Evolutionary conservation across 179 eudicot species (phyloP).

Genomic region (Beta macrorhiza): DNA sequence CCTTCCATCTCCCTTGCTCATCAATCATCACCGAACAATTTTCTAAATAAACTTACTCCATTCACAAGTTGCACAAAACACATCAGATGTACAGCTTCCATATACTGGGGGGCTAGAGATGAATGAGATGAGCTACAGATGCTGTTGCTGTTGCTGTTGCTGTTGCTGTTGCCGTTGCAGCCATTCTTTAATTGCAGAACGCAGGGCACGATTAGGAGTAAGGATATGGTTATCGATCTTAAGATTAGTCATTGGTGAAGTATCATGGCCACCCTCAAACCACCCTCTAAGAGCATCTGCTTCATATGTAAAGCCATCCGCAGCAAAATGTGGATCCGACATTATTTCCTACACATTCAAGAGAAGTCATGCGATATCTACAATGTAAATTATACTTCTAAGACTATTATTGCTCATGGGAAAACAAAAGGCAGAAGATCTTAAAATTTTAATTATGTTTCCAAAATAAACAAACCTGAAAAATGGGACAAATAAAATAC

Average conservation of each 20-base stretch:
- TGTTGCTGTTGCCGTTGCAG: slow-evolving; percentile 20
- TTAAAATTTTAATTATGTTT: not conserved
- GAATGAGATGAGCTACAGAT: too few species aligned
- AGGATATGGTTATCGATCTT: slow-evolving; percentile 28
- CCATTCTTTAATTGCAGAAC: slow-evolving; percentile 44
- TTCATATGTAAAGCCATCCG: slow-evolving; percentile 46
- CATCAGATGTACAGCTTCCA: too few species aligned
- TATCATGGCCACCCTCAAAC: slow-evolving; percentile 39
- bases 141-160: too few species aligned
- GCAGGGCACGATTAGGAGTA: slow-evolving; percentile 38
- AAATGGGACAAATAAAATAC: slow-evolving; percentile 44
- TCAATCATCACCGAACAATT: too few species aligned
- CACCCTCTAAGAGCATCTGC: slow-evolving; percentile 35
- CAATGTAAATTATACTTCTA: not conserved
- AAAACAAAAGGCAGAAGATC: not conserved
- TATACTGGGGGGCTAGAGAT: too few species aligned
- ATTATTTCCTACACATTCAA: slow-evolving; percentile 45
- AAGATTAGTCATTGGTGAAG: slow-evolving; percentile 48
- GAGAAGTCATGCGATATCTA: too few species aligned
- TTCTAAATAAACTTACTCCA: too few species aligned
- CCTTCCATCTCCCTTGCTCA: too few species aligned
- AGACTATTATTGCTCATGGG: not conserved
- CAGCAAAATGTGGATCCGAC: slow-evolving; percentile 41
- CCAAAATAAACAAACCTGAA: slow-evolving; percentile 34
- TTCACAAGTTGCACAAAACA: too few species aligned